Evolutionary conservation across 768 basidiomycete genomes (phyloP).

Genomic region (Clavaria fumosa): DNA sequence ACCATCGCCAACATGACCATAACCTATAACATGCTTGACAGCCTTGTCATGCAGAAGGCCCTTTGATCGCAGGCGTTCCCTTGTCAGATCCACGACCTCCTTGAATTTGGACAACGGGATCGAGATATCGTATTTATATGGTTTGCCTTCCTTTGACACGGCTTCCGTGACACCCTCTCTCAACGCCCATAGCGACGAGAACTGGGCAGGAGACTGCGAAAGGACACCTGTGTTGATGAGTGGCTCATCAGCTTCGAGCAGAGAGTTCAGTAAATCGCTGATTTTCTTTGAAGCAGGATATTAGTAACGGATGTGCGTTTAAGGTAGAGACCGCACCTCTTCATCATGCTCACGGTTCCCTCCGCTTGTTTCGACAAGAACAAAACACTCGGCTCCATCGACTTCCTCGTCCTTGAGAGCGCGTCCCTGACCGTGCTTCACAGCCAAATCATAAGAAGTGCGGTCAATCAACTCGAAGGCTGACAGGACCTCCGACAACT

Average conservation of each 20-base stretch:
- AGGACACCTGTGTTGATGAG: slow-evolving; percentile 83
- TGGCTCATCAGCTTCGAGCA: slow-evolving; percentile 57
- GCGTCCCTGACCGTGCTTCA: slow-evolving; percentile 69
- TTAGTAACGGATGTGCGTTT: slow-evolving; percentile 2
- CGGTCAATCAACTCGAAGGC: slow-evolving; percentile 96
- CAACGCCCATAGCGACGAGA: slow-evolving; percentile 78
- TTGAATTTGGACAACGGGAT: slow-evolving; percentile 81
- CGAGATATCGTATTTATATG: slow-evolving; percentile 95
- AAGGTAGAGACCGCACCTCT: slow-evolving; percentile 37
- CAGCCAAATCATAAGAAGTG: slow-evolving; percentile 68
- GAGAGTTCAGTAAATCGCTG: slow-evolving; percentile 53
- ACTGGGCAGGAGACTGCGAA: slow-evolving; percentile 82
- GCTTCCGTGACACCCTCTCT: slow-evolving; percentile 90
- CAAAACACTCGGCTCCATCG: slow-evolving; percentile 72
- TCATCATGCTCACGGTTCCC: slow-evolving; percentile 86
- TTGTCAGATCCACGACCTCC: slow-evolving; percentile 66
- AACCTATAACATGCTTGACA: slow-evolving; percentile 80
- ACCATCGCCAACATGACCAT: slow-evolving; percentile 97
- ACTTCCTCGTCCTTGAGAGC: slow-evolving; percentile 62
- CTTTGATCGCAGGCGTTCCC: slow-evolving; percentile 52
- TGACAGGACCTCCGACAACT: slow-evolving; percentile 87
- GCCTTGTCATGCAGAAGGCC: slow-evolving; percentile 56
- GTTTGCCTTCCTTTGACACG: slow-evolving; percentile 82
- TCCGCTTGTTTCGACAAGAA: slow-evolving; percentile 90
- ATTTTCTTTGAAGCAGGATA: slow-evolving; percentile 54